Evolutionary conservation across 306 rosid genomes (phyloP), one percentile per base, ranked within the genome.

Genomic region (Mimosa bimucronata): DNA sequence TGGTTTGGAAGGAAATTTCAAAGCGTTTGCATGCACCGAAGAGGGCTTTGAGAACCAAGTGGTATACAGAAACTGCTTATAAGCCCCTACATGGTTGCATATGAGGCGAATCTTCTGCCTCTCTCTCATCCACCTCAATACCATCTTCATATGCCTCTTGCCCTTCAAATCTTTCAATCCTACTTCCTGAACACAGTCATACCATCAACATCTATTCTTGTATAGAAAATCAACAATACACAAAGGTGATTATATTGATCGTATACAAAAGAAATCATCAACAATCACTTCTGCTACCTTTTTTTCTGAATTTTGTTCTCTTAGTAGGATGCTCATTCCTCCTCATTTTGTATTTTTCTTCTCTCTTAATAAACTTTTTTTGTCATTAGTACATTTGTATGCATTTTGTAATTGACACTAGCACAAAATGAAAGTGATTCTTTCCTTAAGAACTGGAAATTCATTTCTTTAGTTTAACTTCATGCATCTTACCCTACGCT

Each of bases 111-210:
- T 80, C 93, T 89, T 94, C 84, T 94, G 97, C 79, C 97, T 88
- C 85, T 94, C 93, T 83, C 94, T 89, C 98, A 94, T 90, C 98
- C 98, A 94, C 83, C 92, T 94, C 86, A 94, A 66, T 50, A 94
- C 86, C 70, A 88, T 75, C 81, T 94, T 92, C 97, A 94, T 92
- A 58, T 92, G 98, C 84, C 89, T 90, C 87, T 91, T 94, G 91
- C 98, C 87, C 5, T 88, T 77, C 84, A 94, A 85, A 45, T 93
- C 97, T 82, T 89, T 89, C 86, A 91, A 77, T 61, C 97, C 97
- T 82, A 92, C 94, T 45, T 92, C 90, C 97, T 92, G 77, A 60
- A 80, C 73, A 64, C 29, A 46, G 48, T 37, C n/a, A 71, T 14
- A 12, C 65, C 57, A 50, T 41, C 11, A 40, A 21, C 66, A 65